A percentile compares a stretch with the other conserved stretches of the same genome.
phyloP scores from a whole-genome alignment of 1,284 basidiomycete genomes.

The Ganoderma multipileum region DNA sequence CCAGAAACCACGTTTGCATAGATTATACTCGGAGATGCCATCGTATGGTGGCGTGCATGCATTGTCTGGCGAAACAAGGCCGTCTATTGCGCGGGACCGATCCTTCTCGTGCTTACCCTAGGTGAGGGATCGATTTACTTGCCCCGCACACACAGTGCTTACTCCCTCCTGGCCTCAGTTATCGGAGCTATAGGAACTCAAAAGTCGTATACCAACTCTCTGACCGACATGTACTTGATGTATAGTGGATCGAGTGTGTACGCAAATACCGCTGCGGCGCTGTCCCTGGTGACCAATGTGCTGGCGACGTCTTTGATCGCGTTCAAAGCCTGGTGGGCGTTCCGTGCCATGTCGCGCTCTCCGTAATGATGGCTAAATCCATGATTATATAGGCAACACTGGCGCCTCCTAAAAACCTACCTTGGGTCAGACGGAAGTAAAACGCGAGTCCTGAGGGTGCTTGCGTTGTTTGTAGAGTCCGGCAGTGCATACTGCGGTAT shows the following conservation, averaged over 20 bases:
- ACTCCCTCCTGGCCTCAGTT: not conserved
- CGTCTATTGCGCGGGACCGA: not conserved
- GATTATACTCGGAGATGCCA: constrained; percentile 2
- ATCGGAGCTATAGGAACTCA: not conserved
- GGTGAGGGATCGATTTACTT: not conserved
- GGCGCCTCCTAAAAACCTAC: not conserved
- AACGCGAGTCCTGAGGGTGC: not conserved
- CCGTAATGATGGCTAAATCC: not conserved
- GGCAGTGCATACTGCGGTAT: constrained; percentile 4
- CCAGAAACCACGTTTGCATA: not conserved
- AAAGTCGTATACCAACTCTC: too few relatives aligned
- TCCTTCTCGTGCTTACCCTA: not conserved
- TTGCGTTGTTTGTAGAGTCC: not conserved
- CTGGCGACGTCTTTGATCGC: constrained; percentile 4
- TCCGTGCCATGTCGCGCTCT: too few relatives aligned
- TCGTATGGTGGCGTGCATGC: constrained; percentile 6
- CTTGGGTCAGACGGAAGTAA: not conserved
- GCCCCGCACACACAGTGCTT: not conserved
- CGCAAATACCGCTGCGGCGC: not conserved
- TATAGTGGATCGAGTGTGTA: not conserved
- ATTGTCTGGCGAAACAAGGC: not conserved
- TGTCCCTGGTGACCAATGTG: constrained; percentile 12
- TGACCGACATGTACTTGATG: not conserved
- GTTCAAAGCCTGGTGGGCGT: constrained; percentile 10
- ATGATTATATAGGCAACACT: not conserved